Conservation (phyloP, 2,329 filamentous ascomycete species). For the Emergomyces orientalis region DNA sequence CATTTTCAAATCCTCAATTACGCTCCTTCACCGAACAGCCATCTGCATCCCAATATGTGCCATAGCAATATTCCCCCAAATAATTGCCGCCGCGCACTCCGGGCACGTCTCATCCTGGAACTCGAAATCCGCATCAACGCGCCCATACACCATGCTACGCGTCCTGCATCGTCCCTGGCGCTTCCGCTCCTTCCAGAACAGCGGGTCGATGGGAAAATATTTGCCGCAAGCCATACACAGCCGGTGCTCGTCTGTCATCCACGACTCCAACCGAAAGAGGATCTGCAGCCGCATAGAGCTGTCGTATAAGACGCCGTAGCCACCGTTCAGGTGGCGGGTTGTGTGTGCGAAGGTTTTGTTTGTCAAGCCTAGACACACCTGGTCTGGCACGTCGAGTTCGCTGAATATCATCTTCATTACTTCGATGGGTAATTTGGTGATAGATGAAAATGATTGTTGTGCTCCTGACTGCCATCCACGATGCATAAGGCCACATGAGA, state of each 20-base stretch:
- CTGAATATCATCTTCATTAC: slow-evolving; percentile 12
- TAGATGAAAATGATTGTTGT: background rate
- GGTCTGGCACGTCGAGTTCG: slow-evolving; percentile 8
- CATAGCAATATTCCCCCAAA: slow-evolving; percentile 4
- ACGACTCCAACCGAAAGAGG: slow-evolving; percentile 11
- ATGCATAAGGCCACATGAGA: background rate
- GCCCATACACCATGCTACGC: slow-evolving; percentile 12
- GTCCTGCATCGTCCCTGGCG: slow-evolving; percentile 7
- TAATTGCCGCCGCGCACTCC: slow-evolving; percentile 13
- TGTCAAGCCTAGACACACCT: slow-evolving; percentile 12
- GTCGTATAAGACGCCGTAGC: slow-evolving; percentile 8
- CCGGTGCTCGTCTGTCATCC: slow-evolving; percentile 5
- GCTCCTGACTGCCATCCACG: background rate
- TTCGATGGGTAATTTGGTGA: slow-evolving; percentile 6
- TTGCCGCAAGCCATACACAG: slow-evolving; percentile 12
- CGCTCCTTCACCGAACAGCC: background rate
- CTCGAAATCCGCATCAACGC: slow-evolving; percentile 9
- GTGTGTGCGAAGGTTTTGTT: slow-evolving; percentile 10
- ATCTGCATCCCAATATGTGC: slow-evolving; percentile 9
- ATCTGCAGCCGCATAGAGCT: slow-evolving; percentile 8
- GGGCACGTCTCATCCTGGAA: slow-evolving; percentile 12
- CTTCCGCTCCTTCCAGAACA: slow-evolving; percentile 11
- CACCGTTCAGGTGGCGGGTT: slow-evolving; percentile 1
- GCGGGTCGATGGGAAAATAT: slow-evolving; percentile 10
- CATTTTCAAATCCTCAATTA: background rate